Evolutionary conservation across 73 alveolate genomes (phyloP).

Genomic region (Paraurostyla sp.): DNA sequence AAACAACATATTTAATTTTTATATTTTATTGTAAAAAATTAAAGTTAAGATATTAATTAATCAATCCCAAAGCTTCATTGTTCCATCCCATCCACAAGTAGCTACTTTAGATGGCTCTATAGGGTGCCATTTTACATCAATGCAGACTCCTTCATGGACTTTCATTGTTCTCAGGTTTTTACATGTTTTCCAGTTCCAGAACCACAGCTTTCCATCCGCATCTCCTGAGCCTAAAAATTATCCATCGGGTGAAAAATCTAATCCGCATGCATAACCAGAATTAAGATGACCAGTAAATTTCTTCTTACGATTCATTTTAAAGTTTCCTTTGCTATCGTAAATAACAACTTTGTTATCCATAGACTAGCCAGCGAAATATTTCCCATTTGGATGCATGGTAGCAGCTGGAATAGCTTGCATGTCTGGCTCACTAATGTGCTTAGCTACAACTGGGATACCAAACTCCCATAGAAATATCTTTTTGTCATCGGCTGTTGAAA

Average conservation of each 20-base stretch:
- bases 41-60: no score
- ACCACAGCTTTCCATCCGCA: conserved; percentile 97
- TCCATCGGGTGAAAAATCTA: conserved; percentile 96
- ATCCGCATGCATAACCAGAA: conserved; percentile 98
- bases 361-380: conserved; percentile 97
- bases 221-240: conserved; percentile 97
- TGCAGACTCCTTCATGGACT: conserved; percentile 96
- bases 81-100: conserved; percentile 99
- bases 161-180: conserved; percentile 92
- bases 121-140: conserved; percentile 99
- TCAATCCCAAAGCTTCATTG: conserved; percentile 98
- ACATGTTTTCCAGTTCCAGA: conserved; percentile 98
- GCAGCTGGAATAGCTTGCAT: conserved; percentile 97
- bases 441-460: conserved; percentile 97
- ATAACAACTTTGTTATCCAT: conserved; percentile 96
- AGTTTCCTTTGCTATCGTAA: conserved; percentile 96
- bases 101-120: conserved; percentile 95
- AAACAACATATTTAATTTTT: no score
- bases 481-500: conserved; percentile 98
- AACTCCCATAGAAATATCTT: conserved; percentile 98
- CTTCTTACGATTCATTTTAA: conserved; percentile 96
- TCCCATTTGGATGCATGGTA: conserved; percentile 94
- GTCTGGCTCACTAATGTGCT: conserved; percentile 97
- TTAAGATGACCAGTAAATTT: conserved; percentile 94
- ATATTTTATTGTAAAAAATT: no score